A percentile compares a stretch with the other conserved stretches of the same genome.
Conservation (phyloP, 2,329 filamentous ascomycete genomes). For the Colletotrichum theobromicola region DNA sequence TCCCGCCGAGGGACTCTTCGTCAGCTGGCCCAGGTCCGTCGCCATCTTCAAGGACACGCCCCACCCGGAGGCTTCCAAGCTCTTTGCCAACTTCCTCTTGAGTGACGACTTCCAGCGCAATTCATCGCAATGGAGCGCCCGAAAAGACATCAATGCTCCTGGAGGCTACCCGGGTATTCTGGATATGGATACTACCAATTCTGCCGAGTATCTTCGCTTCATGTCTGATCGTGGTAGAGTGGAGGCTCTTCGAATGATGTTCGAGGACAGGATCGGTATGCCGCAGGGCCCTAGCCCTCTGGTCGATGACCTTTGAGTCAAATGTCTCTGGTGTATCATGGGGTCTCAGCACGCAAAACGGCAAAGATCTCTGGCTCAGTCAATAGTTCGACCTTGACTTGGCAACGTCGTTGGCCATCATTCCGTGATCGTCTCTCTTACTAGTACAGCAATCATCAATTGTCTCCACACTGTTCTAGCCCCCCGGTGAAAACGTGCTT, state of each 20-base stretch:
- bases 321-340: neutral
- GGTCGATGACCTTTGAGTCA: constrained; percentile 24
- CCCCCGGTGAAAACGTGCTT: neutral
- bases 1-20: constrained; percentile 42
- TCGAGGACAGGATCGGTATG: constrained; percentile 45
- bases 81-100: constrained; percentile 51
- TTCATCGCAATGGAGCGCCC: constrained; percentile 35
- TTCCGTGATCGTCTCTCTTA: neutral
- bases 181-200: constrained; percentile 37
- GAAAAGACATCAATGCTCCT: constrained; percentile 35
- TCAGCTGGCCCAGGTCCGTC: constrained; percentile 51
- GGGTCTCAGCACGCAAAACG: neutral
- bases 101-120: constrained; percentile 41
- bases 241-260: constrained; percentile 45
- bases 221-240: constrained; percentile 46
- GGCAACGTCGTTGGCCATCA: neutral
- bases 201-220: constrained; percentile 39
- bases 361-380: neutral
- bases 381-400: neutral
- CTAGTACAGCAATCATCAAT: neutral
- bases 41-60: constrained; percentile 53
- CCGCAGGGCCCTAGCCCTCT: constrained; percentile 45
- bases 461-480: neutral
- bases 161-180: constrained; percentile 33
- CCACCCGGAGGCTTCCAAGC: constrained; percentile 54